Percentiles rank a stretch among this genome's conserved stretches.
Evolutionary conservation across 148 eudicot species (phyloP).

Genomic region (Chenopodium berlandieri): DNA sequence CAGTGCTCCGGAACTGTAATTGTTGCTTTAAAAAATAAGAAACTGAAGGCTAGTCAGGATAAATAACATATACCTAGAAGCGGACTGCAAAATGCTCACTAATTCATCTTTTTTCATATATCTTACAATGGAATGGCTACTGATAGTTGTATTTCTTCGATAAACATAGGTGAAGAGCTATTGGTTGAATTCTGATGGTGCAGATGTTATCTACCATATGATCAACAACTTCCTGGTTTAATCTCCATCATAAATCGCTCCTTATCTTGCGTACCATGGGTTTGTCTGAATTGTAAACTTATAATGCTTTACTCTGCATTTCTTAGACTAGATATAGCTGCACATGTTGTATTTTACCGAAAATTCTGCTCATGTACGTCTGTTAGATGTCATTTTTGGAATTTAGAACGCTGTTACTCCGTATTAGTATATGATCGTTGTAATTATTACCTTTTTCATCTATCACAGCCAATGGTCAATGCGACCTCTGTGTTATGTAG

Average conservation of each 20-base stretch:
- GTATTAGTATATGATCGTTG: background rate
- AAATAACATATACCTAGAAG: background rate
- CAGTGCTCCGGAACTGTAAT: background rate
- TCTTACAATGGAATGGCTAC: background rate
- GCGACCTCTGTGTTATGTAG: background rate
- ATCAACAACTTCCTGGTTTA: conserved; percentile 74
- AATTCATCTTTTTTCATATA: background rate
- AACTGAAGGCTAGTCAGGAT: background rate
- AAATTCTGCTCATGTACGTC: background rate
- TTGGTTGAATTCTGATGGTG: conserved; percentile 89
- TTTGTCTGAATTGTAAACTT: background rate
- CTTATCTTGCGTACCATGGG: background rate
- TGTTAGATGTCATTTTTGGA: background rate
- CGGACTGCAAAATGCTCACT: background rate
- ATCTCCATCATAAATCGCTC: background rate
- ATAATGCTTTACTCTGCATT: too few relatives aligned
- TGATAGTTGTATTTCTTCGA: background rate
- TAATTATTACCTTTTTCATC: background rate
- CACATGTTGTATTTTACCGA: background rate
- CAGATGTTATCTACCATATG: conserved; percentile 84
- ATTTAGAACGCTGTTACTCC: background rate
- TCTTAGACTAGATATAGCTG: background rate
- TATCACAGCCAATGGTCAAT: background rate
- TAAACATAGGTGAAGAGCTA: conserved; percentile 72
- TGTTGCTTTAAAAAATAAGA: background rate